Base-by-base conservation (phyloP, 306 rosid species). In the Biancaea sappan region DNA sequence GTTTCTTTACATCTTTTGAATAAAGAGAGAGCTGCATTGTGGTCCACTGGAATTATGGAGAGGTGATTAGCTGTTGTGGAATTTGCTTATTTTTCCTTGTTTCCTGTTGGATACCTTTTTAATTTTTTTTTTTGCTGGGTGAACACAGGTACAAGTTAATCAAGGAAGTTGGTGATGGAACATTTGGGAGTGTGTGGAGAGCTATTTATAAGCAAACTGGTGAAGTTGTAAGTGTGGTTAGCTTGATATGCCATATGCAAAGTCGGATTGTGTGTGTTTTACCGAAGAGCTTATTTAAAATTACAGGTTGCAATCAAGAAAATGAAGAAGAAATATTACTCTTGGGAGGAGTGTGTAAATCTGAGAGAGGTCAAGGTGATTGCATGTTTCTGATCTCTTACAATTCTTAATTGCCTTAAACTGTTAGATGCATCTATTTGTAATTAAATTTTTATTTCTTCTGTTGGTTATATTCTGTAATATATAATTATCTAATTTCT, bases 101-200 rank as follows among this genome's bases (percentile, higher is more conserved):
- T 32, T 71, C 25, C 28, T 35, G 48, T 71, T 40, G 31, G 25
- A 24, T 56, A 35, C 32, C 74, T 14, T 38, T 44, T 26, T 16
- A 53, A 1, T 46, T 50, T 18, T 37, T 51, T 76, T 54, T 41
- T 32, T 15, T 47, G 25, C 28, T 28, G 31, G 59, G 38, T 38
- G 21, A 57, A 56, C 32, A 15, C 58, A 94, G 98, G 90, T 95
- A 90, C 86, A 88, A 79, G 80, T 79, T 95, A 86, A 95, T 92
- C 77, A 95, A 95, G 88, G 99, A 95, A 86, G 99, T 95, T 54
- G 99, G 99, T 82, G 91, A 95, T 84, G 99, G 99, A 69, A 88
- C 99, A 13, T 95, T 92, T 81, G 99, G 99, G 71, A 86, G 85
- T 82, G 99, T 95, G 34, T 95, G 99, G 99, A 82, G 98, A 77